Percentiles rank a stretch among this genome's conserved stretches.
Conservation (phyloP, 768 basidiomycete species). For the Suillus subluteus region DNA sequence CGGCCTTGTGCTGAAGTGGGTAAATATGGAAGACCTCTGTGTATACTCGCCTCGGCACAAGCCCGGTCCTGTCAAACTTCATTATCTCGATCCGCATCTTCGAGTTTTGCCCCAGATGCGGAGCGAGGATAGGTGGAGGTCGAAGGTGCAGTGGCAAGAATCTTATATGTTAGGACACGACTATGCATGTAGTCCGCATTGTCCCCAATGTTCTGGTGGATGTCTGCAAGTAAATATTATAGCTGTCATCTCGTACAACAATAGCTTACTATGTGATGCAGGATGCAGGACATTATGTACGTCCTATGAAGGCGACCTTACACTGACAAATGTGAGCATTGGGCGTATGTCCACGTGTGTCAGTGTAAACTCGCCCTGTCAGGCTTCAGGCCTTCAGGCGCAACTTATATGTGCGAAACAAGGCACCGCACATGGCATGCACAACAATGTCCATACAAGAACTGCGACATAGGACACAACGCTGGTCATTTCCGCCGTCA, state of each 20-base stretch:
- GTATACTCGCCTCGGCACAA: not conserved
- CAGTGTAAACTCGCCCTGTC: too few species aligned
- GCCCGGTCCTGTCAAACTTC: not conserved
- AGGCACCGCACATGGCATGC: too few species aligned
- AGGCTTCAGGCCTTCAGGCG: too few species aligned
- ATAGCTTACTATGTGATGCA: not conserved
- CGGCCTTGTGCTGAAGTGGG: not conserved
- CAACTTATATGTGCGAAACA: too few species aligned
- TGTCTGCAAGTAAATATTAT: not conserved
- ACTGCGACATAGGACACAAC: too few species aligned
- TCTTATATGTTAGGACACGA: too few species aligned
- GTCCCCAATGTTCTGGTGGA: too few species aligned
- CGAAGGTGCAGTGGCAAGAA: not conserved
- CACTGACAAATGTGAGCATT: not conserved
- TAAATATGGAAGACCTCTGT: not conserved
- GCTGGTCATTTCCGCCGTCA: too few species aligned
- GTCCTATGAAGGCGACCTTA: not conserved
- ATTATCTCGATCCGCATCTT: not conserved
- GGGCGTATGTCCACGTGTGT: not conserved
- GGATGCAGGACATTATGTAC: not conserved
- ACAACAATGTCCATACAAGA: too few species aligned
- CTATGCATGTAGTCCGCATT: too few species aligned
- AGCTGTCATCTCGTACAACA: not conserved
- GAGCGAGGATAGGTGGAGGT: not conserved
- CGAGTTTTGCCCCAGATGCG: too few species aligned